These are phyloP conservation scores for Chamaenerion angustifolium DNA, from an alignment of 345 rosid genomes.

Conservation along the genomic window DNA sequence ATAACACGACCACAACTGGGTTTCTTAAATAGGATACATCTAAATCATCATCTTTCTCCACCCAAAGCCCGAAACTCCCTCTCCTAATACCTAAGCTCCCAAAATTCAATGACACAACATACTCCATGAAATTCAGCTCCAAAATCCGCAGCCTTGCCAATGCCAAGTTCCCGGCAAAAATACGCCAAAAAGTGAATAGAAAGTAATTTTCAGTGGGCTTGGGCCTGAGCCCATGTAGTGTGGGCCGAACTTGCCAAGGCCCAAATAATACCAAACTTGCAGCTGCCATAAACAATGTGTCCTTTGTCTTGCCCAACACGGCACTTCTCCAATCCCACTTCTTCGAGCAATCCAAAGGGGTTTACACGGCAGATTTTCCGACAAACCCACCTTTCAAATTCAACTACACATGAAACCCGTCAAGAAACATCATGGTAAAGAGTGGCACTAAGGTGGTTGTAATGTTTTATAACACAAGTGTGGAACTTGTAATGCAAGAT, in stretches of 20 bases:
- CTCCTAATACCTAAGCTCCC: slow-evolving; percentile 27
- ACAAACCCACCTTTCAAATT: slow-evolving; percentile 31
- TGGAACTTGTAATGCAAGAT: slow-evolving; percentile 42
- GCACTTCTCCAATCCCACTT: slow-evolving; percentile 40
- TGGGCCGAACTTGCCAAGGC: slow-evolving; percentile 31
- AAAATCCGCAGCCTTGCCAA: slow-evolving; percentile 31
- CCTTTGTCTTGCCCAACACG: slow-evolving; percentile 26
- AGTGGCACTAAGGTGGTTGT: slow-evolving; percentile 33
- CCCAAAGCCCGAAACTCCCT: slow-evolving; percentile 17
- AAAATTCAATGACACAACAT: slow-evolving; percentile 27
- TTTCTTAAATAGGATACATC: slow-evolving; percentile 24
- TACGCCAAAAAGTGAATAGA: slow-evolving; percentile 25
- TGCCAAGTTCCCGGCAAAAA: slow-evolving; percentile 30
- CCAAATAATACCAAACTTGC: slow-evolving; percentile 30
- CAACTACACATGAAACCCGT: slow-evolving; percentile 43
- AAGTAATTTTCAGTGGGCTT: slow-evolving; percentile 38
- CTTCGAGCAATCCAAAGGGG: slow-evolving; percentile 28
- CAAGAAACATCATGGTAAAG: slow-evolving; percentile 17
- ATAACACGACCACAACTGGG: slow-evolving; percentile 33
- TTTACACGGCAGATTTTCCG: slow-evolving; percentile 32
- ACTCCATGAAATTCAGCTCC: slow-evolving; percentile 18
- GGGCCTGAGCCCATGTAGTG: slow-evolving; percentile 24
- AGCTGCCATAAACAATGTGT: slow-evolving; percentile 34
- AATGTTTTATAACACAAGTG: slow-evolving; percentile 25
- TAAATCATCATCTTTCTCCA: slow-evolving; percentile 6